phyloP scores from a whole-genome alignment of 257 asterid species.

The Scutellaria minor region DNA sequence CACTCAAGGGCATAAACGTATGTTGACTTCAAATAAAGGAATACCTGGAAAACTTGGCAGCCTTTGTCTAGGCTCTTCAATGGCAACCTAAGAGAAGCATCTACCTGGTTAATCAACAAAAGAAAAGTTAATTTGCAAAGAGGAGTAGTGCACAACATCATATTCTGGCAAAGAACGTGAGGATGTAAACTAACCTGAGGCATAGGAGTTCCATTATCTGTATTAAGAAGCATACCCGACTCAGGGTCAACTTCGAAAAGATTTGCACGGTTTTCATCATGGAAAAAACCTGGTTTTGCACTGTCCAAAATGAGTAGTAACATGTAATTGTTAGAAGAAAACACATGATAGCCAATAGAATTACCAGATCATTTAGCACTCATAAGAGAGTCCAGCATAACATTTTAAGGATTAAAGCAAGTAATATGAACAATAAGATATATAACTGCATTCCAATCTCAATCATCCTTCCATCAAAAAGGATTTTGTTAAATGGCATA shows the following conservation, averaged over 20 bases:
- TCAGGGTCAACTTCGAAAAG: constrained; percentile 87
- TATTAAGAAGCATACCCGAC: constrained; percentile 91
- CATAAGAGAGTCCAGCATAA: constrained; percentile 28
- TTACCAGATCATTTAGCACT: constrained; percentile 28
- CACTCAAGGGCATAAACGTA: constrained; percentile 21
- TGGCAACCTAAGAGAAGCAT: constrained; percentile 66
- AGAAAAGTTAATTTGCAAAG: constrained; percentile 8
- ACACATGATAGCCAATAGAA: constrained; percentile 23
- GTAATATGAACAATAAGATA: constrained; percentile 22
- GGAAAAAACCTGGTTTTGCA: constrained; percentile 96
- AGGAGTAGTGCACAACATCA: constrained; percentile 14
- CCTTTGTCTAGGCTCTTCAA: constrained; percentile 51
- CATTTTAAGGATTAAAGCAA: constrained; percentile 17
- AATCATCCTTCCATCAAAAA: neutral
- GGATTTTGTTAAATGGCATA: neutral
- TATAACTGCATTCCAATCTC: constrained; percentile 4
- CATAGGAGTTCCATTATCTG: constrained; percentile 98
- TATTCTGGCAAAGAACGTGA: constrained; percentile 12
- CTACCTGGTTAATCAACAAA: constrained; percentile 62
- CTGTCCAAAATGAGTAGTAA: constrained; percentile 48
- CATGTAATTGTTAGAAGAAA: constrained; percentile 34
- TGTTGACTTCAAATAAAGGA: constrained; percentile 17
- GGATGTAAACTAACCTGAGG: constrained; percentile 67
- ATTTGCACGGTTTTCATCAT: constrained; percentile 83
- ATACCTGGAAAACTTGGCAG: constrained; percentile 90